Evolutionary conservation across 208 protist species (phyloP).

Genomic region (Trypanosomatidae sp.): DNA sequence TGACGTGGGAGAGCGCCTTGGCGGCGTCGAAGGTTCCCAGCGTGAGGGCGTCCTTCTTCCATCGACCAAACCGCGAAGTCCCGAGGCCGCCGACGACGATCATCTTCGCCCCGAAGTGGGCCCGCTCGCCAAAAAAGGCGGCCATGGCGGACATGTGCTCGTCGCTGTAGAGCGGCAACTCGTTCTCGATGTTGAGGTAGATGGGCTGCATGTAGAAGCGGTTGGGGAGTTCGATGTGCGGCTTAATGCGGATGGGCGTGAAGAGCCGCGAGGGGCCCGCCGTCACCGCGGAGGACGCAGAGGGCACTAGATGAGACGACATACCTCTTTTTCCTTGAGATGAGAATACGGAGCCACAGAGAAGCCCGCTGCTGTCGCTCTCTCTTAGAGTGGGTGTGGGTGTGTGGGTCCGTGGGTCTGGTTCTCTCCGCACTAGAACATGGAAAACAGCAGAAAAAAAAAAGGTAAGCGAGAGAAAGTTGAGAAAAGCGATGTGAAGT

Average conservation of each 20-base stretch:
- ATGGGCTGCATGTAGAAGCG: conserved; percentile 86
- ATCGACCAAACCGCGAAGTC: conserved; percentile 75
- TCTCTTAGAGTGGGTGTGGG: too few species aligned
- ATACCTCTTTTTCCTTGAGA: too few species aligned
- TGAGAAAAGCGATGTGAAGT: too few species aligned
- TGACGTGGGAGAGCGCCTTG: conserved; percentile 72
- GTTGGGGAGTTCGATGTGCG: conserved; percentile 62
- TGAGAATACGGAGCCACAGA: too few species aligned
- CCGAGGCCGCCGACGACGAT: conserved; percentile 91
- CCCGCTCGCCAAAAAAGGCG: conserved; percentile 81
- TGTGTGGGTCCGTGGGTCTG: too few species aligned
- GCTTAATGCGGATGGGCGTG: conserved; percentile 56
- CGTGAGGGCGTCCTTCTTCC: conserved; percentile 74
- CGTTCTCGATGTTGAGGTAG: conserved; percentile 85
- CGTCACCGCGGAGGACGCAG: neutral
- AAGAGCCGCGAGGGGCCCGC: conserved; percentile 35
- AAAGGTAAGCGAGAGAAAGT: too few species aligned
- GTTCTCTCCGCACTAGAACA: too few species aligned
- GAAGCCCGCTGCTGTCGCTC: too few species aligned
- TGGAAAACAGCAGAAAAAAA: too few species aligned
- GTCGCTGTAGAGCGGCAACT: conserved; percentile 72
- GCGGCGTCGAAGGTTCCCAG: conserved; percentile 78
- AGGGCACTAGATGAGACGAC: too few species aligned
- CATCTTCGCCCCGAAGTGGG: conserved; percentile 82
- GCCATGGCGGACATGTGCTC: conserved; percentile 77